Base-by-base conservation (phyloP, 2,329 filamentous ascomycete species). In the Botryotinia convoluta region DNA sequence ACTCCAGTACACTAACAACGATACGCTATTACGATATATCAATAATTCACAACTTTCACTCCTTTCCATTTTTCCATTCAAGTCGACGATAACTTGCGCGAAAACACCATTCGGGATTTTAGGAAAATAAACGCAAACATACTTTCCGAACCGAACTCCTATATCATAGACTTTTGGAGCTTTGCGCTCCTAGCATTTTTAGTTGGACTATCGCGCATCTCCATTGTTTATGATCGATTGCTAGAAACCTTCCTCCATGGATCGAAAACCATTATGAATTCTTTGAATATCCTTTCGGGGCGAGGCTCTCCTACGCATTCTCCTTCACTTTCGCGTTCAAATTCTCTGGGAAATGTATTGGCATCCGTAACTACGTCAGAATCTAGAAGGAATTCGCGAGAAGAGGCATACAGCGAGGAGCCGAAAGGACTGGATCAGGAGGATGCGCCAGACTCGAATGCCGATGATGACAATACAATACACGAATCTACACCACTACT, bases 241-340 rank as follows among this genome's bases (percentile, higher is more conserved):
- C 57, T 29, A 72, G 63, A 71, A 67, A 32, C 71, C 74, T 72
- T 77, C 75, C 77, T 80, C 80, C 78, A 82, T 90, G 89, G 89
- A 87, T 86, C 83, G 82, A 83, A 76, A 77, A 79, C 71, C 86
- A 93, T 88, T 85, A 98, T 98, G 95, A 98, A 98, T 90, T 97
- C 95, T 80, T 87, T 97, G 86, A 97, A 96, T 85, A 93, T 97
- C 83, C 90, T 98, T 83, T 96, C 94, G 81, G 90, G 93, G 82
- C 91, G 92, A 85, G 93, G 95, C 82, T 90, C 89, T 79, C 88
- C 89, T 77, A 83, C 88, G 72, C 84, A 88, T 74, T 89, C 85
- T 78, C 86, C 88, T 48, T 81, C 82, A 62, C 86, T 88, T 72
- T 87, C 89, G 74, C 86, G 89, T 81, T 87, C 88, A 75, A 90